Percentiles rank a stretch among this genome's conserved stretches.
Evolutionary conservation across 805 yeast species (phyloP).

Genomic region (Candida ficus): DNA sequence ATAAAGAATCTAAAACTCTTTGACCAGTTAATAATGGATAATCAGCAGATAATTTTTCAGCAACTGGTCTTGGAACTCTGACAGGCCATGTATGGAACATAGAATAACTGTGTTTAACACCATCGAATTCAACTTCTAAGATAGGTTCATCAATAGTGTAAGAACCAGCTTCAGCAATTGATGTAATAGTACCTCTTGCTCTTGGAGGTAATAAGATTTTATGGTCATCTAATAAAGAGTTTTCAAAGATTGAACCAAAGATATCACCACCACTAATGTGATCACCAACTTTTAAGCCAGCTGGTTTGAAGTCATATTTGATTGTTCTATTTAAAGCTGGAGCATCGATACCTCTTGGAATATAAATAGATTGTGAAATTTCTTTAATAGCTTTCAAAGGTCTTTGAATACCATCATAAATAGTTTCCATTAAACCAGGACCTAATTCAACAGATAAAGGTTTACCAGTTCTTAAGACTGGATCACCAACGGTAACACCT

Average conservation of each 20-base stretch:
- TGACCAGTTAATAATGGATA: slow-evolving; percentile 97
- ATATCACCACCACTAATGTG: slow-evolving; percentile 98
- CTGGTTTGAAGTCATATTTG: slow-evolving; percentile 85
- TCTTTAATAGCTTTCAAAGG: slow-evolving; percentile 93
- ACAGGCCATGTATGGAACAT: slow-evolving; percentile 99
- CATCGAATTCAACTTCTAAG: slow-evolving; percentile 92
- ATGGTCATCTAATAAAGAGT: slow-evolving; percentile 88
- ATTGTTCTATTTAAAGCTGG: slow-evolving; percentile 86
- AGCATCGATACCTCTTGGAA: slow-evolving; percentile 97
- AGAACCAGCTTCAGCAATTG: slow-evolving; percentile 84
- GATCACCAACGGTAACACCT: slow-evolving; percentile 99
- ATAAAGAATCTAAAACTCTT: slow-evolving; percentile 94
- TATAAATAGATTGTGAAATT: slow-evolving; percentile 83
- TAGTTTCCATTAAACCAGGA: slow-evolving; percentile 98
- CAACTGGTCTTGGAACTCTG: slow-evolving; percentile 98
- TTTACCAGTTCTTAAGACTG: slow-evolving; percentile 96
- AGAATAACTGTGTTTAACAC: slow-evolving; percentile 70
- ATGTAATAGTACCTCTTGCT: slow-evolving; percentile 94
- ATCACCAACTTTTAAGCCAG: slow-evolving; percentile 79
- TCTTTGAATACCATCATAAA: slow-evolving; percentile 99
- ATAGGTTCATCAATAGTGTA: slow-evolving; percentile 87
- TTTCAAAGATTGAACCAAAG: slow-evolving; percentile 89
- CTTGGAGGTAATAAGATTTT: slow-evolving; percentile 95
- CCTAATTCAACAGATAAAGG: slow-evolving; percentile 99
- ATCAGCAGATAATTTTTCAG: slow-evolving; percentile 90